These are phyloP conservation scores for Verticillium zaregamsianum DNA, from an alignment of 2,329 filamentous ascomycete species.

Conservation along the genomic window DNA sequence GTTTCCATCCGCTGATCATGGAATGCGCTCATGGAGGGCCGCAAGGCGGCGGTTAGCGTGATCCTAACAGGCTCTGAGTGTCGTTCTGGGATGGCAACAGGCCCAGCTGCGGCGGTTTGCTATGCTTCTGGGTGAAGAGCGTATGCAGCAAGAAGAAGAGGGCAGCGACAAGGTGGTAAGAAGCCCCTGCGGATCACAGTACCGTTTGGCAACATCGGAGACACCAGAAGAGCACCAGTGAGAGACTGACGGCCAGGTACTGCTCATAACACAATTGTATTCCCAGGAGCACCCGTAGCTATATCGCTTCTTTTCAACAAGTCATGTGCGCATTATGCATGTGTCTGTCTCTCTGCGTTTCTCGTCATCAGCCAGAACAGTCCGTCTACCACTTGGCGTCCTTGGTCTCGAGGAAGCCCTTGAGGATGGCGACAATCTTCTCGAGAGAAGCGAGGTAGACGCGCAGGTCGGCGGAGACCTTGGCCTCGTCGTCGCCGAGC, in stretches of 20 bases:
- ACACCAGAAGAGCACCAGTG: too few species aligned
- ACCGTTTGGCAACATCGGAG: too few species aligned
- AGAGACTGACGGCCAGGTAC: neutral
- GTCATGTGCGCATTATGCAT: slow-evolving; percentile 1
- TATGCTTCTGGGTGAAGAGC: too few species aligned
- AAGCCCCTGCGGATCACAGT: too few species aligned
- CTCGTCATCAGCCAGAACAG: neutral
- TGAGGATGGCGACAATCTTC: slow-evolving; percentile 73
- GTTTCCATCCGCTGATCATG: too few species aligned
- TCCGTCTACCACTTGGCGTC: slow-evolving; percentile 52
- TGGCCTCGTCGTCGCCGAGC: slow-evolving; percentile 63
- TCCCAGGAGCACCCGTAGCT: neutral
- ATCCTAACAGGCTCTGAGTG: too few species aligned
- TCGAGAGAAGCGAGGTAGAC: slow-evolving; percentile 75
- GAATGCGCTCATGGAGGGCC: too few species aligned
- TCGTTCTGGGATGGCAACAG: too few species aligned
- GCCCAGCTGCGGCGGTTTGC: too few species aligned
- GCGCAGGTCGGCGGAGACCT: slow-evolving; percentile 60
- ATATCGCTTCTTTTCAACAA: slow-evolving; percentile 1
- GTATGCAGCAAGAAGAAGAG: too few species aligned
- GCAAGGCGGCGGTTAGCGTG: too few species aligned
- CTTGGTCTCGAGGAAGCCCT: slow-evolving; percentile 50
- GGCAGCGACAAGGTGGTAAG: too few species aligned
- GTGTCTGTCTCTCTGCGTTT: neutral
- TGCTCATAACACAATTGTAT: neutral